Conservation (phyloP, 305 asterid genomes). For the Fraxinus baroniana region DNA sequence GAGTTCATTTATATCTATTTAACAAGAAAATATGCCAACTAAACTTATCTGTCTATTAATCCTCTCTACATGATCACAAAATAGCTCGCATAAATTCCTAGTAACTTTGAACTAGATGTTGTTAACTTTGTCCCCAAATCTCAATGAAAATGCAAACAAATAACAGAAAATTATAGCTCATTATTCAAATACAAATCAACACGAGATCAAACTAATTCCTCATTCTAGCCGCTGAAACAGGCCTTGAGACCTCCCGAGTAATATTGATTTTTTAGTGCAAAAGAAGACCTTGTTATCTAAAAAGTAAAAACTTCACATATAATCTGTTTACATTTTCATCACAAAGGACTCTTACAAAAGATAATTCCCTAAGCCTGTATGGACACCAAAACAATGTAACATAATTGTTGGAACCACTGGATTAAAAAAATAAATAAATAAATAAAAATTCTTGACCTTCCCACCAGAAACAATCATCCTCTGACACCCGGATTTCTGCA, state of each 20-base stretch:
- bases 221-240: neutral
- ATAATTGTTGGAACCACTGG: neutral
- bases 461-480: slow-evolving; percentile 56
- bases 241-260: neutral
- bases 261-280: neutral
- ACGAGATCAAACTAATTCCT: neutral
- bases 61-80: neutral
- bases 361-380: neutral
- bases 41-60: neutral
- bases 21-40: neutral
- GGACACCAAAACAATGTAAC: neutral
- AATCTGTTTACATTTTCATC: neutral
- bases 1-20: neutral
- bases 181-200: neutral
- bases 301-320: neutral
- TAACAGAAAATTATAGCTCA: neutral
- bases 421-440: neutral
- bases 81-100: neutral
- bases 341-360: neutral
- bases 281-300: neutral
- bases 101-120: neutral
- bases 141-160: neutral
- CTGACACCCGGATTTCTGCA: slow-evolving; percentile 30
- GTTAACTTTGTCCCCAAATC: neutral
- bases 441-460: slow-evolving; percentile 37